Conservation (phyloP, 2,329 filamentous ascomycete genomes). For the Diaporthe vaccinii region DNA sequence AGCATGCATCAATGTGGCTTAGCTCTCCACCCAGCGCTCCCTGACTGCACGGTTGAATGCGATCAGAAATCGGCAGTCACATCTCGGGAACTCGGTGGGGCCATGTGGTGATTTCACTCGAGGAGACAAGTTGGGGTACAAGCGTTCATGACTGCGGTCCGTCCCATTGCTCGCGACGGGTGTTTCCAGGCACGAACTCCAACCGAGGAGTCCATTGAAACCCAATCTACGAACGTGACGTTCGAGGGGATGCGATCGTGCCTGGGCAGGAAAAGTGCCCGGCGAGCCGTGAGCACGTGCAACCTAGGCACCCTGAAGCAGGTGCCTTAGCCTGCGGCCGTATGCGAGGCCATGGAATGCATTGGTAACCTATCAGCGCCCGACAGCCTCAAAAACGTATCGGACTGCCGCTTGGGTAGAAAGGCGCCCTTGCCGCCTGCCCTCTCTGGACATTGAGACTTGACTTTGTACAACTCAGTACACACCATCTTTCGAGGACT, state of each 20-base stretch:
- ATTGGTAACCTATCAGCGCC: constrained; percentile 50
- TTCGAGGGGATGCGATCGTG: constrained; percentile 30
- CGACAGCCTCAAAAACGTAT: constrained; percentile 50
- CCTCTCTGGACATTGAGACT: constrained; percentile 51
- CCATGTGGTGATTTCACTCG: not conserved
- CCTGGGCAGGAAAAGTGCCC: constrained; percentile 14
- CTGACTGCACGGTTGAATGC: not conserved
- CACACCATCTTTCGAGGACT: constrained; percentile 34
- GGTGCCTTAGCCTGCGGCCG: constrained; percentile 36
- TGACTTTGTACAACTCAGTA: constrained; percentile 63
- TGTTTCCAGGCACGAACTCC: constrained; percentile 4
- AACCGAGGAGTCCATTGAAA: constrained; percentile 2
- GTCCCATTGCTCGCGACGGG: constrained; percentile 19
- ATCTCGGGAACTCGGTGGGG: not conserved
- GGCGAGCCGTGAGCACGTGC: constrained; percentile 27
- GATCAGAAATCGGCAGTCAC: constrained; percentile 27
- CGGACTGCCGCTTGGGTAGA: constrained; percentile 62
- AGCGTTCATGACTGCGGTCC: constrained; percentile 15
- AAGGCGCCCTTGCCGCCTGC: constrained; percentile 60
- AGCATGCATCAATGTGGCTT: constrained; percentile 30
- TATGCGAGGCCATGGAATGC: constrained; percentile 43
- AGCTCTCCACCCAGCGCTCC: not conserved
- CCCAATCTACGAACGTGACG: constrained; percentile 27
- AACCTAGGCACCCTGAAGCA: constrained; percentile 31
- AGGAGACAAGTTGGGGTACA: constrained; percentile 8